phyloP scores from a whole-genome alignment of 768 basidiomycete species.

The Kwoniella dejecticola region DNA sequence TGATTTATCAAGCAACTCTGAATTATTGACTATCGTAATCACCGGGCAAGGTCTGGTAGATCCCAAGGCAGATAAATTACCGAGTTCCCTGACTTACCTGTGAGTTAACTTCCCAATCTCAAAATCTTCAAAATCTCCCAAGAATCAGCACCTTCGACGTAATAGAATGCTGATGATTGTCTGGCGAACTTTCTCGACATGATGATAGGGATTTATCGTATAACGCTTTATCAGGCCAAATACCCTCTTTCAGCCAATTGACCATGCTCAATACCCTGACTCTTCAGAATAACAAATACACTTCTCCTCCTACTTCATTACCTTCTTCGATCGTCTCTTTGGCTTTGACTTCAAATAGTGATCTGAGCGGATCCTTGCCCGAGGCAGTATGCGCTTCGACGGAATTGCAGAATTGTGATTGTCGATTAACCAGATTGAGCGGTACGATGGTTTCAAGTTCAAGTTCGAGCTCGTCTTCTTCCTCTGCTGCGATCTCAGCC shows the following conservation, averaged over 20 bases:
- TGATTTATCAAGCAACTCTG: slow-evolving; percentile 25
- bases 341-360: slow-evolving; percentile 49
- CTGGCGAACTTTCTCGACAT: no score
- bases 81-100: slow-evolving; percentile 51
- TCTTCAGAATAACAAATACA: slow-evolving; percentile 49
- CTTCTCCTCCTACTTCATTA: slow-evolving; percentile 41
- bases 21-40: slow-evolving; percentile 47
- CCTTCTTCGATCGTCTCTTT: slow-evolving; percentile 45
- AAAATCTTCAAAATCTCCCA: no score
- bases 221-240: slow-evolving; percentile 46
- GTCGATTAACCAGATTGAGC: slow-evolving; percentile 39
- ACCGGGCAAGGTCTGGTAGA: slow-evolving; percentile 50
- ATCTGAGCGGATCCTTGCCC: slow-evolving; percentile 45
- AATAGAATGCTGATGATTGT: no score
- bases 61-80: slow-evolving; percentile 34
- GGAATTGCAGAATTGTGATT: slow-evolving; percentile 47
- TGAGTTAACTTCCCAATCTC: slow-evolving; percentile 20
- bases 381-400: slow-evolving; percentile 33
- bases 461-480: background rate
- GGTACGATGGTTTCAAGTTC: slow-evolving; percentile 1
- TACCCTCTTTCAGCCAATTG: slow-evolving; percentile 40
- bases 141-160: no score
- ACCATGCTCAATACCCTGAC: slow-evolving; percentile 46
- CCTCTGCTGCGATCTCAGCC: background rate
- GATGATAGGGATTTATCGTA: slow-evolving; percentile 55